Conservation (phyloP, 148 eudicot species). For the Heliamphora exappendiculata region DNA sequence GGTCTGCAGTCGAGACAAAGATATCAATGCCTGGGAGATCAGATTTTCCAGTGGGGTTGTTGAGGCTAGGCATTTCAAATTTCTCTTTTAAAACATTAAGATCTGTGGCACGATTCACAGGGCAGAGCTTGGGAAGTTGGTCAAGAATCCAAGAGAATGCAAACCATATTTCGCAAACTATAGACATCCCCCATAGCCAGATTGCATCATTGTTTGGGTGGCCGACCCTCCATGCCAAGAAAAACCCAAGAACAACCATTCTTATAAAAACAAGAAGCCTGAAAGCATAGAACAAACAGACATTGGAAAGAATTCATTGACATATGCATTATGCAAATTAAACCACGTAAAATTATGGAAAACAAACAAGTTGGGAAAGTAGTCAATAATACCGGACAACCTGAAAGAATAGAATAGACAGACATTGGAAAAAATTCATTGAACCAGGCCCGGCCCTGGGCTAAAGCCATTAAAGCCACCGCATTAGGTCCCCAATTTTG, state of each 20-base stretch:
- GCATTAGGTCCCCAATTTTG: no score
- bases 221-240: conserved; percentile 69
- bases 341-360: background rate
- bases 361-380: background rate
- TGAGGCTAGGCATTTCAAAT: conserved; percentile 61
- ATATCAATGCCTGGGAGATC: conserved; percentile 88
- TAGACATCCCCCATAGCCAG: conserved; percentile 96
- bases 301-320: background rate
- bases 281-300: conserved; percentile 13
- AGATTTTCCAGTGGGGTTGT: conserved; percentile 84
- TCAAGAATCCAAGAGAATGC: conserved; percentile 95
- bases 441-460: no score
- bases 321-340: background rate
- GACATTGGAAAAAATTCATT: background rate
- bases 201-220: conserved; percentile 81
- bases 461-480: no score
- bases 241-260: conserved; percentile 62
- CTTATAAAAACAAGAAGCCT: conserved; percentile 69
- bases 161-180: conserved; percentile 94
- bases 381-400: background rate
- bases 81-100: conserved; percentile 77
- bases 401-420: background rate
- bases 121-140: conserved; percentile 80
- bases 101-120: conserved; percentile 90
- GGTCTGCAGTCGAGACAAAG: conserved; percentile 95